Base-by-base conservation (phyloP, 495 filamentous ascomycete species). In the Pyrenopolyporus hunteri region DNA sequence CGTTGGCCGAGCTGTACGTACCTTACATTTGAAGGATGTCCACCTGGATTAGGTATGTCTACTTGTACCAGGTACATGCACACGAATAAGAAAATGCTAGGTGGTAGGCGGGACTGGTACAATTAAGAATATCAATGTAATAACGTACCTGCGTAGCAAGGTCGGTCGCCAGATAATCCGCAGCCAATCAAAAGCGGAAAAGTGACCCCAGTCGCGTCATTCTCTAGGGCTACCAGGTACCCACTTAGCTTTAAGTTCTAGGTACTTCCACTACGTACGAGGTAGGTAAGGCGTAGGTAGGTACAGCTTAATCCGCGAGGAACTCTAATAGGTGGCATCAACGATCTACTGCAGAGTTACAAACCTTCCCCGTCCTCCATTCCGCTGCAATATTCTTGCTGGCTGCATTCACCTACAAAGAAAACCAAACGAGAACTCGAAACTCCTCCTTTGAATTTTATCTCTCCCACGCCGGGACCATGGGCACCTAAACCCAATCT, bases 261-360 rank as follows among this genome's bases (percentile, higher is more conserved):
- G 50, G 39, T 54, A 54, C 39, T 45, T 45, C 31, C 8, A 57
- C n/a, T 29, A 29, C 26, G 26, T 29, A 29, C 4, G 8, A 39
- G 31, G 31, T 46, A 47, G 31, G 14, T 52, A 20, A 45, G 42
- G 23, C 28, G 23, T 45, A n/a, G 42, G 42, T 6, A 45, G 49
- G 28, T 53, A 35, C 28, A 37, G 14, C 9, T 46, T n/a, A n/a
- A n/a, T n/a, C n/a, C n/a, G 28, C 10, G 19, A 29, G 45, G n/a
- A 59, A 65, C 55, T 50, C 46, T 36, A 39, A 66, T 66, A 66
- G 63, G 63, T 66, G 63, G 63, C 63, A 66, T 66, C 61, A 47
- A 52, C 50, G 25, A 28, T 40, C 39, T 29, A 36, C 13, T 36
- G 23, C 14, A 4, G 14, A 45, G 4, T 36, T 36, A 55, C 48